A percentile compares a stretch with the other conserved stretches of the same genome.
phyloP scores from a whole-genome alignment of 257 asterid genomes.

The Ilex aquifolium region DNA sequence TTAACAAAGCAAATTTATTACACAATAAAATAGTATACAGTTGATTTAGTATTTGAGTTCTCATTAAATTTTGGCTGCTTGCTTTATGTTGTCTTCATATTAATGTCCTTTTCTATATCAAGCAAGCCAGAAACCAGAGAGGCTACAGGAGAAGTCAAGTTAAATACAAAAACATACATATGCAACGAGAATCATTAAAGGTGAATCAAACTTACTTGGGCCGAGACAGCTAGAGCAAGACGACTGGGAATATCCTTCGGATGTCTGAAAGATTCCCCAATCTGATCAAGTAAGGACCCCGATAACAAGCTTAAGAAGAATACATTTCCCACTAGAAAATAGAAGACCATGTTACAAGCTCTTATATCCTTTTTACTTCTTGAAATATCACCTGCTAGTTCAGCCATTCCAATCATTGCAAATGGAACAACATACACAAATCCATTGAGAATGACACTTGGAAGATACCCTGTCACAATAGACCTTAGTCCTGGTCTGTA shows the following conservation, averaged over 20 bases:
- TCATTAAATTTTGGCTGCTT: no score
- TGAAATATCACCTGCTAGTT: conserved; percentile 67
- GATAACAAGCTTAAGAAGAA: conserved; percentile 83
- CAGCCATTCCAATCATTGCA: conserved; percentile 65
- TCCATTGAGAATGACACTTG: conserved; percentile 77
- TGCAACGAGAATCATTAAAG: background rate
- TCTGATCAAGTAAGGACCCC: conserved; percentile 86
- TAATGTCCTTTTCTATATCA: no score
- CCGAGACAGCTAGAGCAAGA: conserved; percentile 83
- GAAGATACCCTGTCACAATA: conserved; percentile 82
- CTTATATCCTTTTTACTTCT: conserved; percentile 76
- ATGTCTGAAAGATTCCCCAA: conserved; percentile 74
- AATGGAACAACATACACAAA: conserved; percentile 70
- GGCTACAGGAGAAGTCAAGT: background rate
- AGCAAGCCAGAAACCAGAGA: background rate
- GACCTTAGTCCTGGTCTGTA: conserved; percentile 87
- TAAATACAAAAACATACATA: background rate
- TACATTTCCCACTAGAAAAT: conserved; percentile 84
- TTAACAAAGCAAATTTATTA: no score
- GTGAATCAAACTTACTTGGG: conserved; percentile 50
- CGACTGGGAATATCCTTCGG: conserved; percentile 79
- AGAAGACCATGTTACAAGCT: conserved; percentile 89
- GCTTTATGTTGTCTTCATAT: no score
- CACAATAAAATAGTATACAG: no score
- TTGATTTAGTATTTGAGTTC: no score